phyloP scores from a whole-genome alignment of 306 rosid genomes.

The Cicer bijugum region DNA sequence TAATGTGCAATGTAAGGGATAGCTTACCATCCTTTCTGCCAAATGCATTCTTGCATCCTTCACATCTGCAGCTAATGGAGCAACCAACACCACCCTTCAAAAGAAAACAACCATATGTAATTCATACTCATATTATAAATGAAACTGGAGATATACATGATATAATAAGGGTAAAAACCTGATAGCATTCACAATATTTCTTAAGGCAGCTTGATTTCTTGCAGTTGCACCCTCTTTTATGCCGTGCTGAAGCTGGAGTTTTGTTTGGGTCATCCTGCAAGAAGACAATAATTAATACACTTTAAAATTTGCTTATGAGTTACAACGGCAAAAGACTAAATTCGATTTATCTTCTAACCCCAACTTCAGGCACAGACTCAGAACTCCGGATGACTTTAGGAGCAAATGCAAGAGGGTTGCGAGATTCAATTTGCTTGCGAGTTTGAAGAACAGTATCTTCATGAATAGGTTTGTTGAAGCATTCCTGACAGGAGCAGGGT shows the following conservation, averaged over 20 bases:
- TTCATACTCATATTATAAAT: constrained; percentile 41
- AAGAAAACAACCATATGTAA: constrained; percentile 44
- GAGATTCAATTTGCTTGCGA: constrained; percentile 88
- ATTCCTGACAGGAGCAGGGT: constrained; percentile 87
- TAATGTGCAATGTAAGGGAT: background rate
- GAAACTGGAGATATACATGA: constrained; percentile 22
- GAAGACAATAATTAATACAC: constrained; percentile 36
- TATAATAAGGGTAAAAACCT: constrained; percentile 58
- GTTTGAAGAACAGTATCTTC: constrained; percentile 82
- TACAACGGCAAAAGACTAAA: constrained; percentile 21
- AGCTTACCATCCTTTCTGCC: constrained; percentile 88
- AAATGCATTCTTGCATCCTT: constrained; percentile 81
- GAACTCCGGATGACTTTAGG: constrained; percentile 89
- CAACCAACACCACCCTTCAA: constrained; percentile 94
- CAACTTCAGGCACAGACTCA: constrained; percentile 67
- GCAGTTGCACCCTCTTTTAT: constrained; percentile 97
- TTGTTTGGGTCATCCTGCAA: constrained; percentile 81
- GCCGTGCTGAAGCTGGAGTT: constrained; percentile 92
- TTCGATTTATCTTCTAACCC: constrained; percentile 60
- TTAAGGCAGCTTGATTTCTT: constrained; percentile 89
- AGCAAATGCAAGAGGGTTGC: constrained; percentile 96
- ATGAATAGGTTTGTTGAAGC: constrained; percentile 84
- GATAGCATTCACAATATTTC: constrained; percentile 96
- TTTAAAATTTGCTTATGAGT: constrained; percentile 17
- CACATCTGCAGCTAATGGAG: constrained; percentile 87